Evolutionary conservation across 768 basidiomycete genomes (phyloP), one percentile per base, ranked within the genome.

Genomic region (Suillus occidentalis): DNA sequence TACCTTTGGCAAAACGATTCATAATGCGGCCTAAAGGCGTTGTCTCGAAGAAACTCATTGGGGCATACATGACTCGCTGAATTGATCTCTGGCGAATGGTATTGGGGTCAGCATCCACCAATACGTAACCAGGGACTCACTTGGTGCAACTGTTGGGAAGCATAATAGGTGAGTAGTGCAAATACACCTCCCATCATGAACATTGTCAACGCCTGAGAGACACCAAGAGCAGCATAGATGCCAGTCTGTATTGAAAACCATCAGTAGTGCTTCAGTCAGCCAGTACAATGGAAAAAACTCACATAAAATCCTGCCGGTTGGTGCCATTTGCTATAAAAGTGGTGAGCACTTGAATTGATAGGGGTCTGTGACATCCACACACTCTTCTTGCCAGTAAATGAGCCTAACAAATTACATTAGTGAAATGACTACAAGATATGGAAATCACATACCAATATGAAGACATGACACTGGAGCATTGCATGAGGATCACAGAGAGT

Each of bases 11-110:
- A 74, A 97, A 94, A 18, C 94, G 87, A 74, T 95, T 95, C 86
- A 94, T 90, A 67, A 97, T 92, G 13, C 93, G 87, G 18, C 95
- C 95, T 25, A 92, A 82, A 7, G 92, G 92, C 83, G 91, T 92
- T 2, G 89, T 94, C 72, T 96, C 95, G 72, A 94, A 96, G 79
- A 94, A 95, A 8, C 87, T 87, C 89, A 93, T 94, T 0, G 94
- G 94, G 0, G 93, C 92, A 72, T 88, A 85, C 84, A 96, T 85
- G 57, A 95, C 84, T 25, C 89, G 85, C 9, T 80, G 76, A 62
- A 92, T 84, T 6, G 91, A 87, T 65, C 76, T 77, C 87, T 89
- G 49, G 56, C 59, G 56, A n/a, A 49, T 53, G 63, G 36, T 10
- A 36, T 50, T 8, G n/a, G 25, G 2, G 4, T 59, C 3, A 37